Evolutionary conservation across 768 basidiomycete species (phyloP), one percentile per base, ranked within the genome.

Genomic region (Russula emetica): DNA sequence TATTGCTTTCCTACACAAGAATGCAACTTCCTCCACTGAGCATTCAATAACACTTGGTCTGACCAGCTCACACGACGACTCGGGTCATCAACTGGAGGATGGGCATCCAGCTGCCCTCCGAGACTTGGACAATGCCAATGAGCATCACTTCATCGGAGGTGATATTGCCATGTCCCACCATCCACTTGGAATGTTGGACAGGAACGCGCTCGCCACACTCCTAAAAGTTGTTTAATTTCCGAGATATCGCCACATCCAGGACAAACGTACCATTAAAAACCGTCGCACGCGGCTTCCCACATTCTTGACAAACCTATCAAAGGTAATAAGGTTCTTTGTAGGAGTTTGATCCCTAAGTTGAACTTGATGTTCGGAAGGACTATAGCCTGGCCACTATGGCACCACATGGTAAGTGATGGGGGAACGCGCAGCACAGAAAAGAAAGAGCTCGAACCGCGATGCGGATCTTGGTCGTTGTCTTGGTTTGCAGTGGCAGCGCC

Each of bases 81-180:
- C 62, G 66, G 0, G 5, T 8, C 32, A 28, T 49, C 36, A 65
- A 20, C 38, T 61, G 66, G 20, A 67, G 58, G 36, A 67, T 58
- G 13, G 66, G 66, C 59, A 61, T 60, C 66, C 66, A 67, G 11
- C 55, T 53, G 26, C 63, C 63, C 5, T 22, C 50, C 1, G 66
- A 66, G 24, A 67, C 59, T 42, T 67, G 66, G 26, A 67, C 52
- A 28, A 66, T 22, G 18, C 64, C 66, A 24, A 67, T 61, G 36
- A 67, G 47, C 13, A 66, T 28, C 28, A 66, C 64, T 6, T 67
- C 66, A 6, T 61, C 47, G 28, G 44, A 36, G 7, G 42, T 61
- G 44, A 67, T 66, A 36, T 42, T 18, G 6, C 51, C 51, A 8
- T 34, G 52, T 16, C 52, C 62, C 11, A 57, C 45, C 22, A 53